Base-by-base conservation (phyloP, 2,329 filamentous ascomycete genomes). In the Xylaria sp. region DNA sequence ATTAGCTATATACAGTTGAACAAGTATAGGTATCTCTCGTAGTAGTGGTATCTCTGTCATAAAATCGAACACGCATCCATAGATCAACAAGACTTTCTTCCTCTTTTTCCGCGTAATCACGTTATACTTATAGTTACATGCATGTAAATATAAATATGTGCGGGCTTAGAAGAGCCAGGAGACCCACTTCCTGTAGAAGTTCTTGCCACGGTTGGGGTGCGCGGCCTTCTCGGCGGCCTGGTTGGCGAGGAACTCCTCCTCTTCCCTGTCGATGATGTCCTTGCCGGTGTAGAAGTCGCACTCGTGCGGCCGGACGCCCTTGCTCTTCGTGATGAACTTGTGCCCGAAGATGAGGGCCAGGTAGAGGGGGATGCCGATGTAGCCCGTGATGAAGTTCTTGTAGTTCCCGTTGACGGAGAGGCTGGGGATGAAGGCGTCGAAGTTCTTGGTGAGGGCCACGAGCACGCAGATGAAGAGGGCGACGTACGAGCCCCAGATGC, bases 401-500 rank as follows among this genome's bases (percentile, higher is more conserved):
- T 91, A 91, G 57, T 82, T 82, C 63, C 77, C 50, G 39, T 69
- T 67, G 44, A 36, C 66, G 54, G 70, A 74, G 72, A 79, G 84
- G 82, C 71, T 81, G 74, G 72, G 77, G 2, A 87, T 83, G 78
- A 96, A 96, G 66, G 91, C 89, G 63, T 87, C 84, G 79, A 89
- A 96, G 83, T 93, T 94, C 86, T 96, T 96, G 75, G 92, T 95
- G 58, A 96, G 76, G 1, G 90, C 87, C 68, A 96, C 91, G 38
- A 96, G 76, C 74, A 85, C 84, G 80, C 91, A 93, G 80, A 93
- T 89, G 74, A 83, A 81, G 1, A 96, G 83, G 0, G 90, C 90
- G 66, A 82, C 81, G 75, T 88, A 88, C 0, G 90, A 93, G 11
- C 92, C 93, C 68, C 77, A 86, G 42, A 88, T 80, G n/a, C 92